These are phyloP conservation scores for Malus domestica DNA, from an alignment of 306 rosid genomes.

Conservation along the genomic window ASM211411v1 NC_041801.1:13615501-13616000, in stretches of 20 bases:
- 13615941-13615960: constrained; percentile 21
- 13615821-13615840: not conserved
- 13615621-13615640: constrained; percentile 60
- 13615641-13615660: constrained; percentile 49
- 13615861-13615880: constrained; percentile 55
- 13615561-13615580: constrained; percentile 13
- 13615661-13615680: constrained; percentile 38
- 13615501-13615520: constrained; percentile 38
- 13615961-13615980: constrained; percentile 30
- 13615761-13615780: not conserved
- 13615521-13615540: constrained; percentile 13
- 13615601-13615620: constrained; percentile 43
- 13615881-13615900: constrained; percentile 34
- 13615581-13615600: constrained; percentile 48
- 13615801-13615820: not conserved
- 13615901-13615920: constrained; percentile 36
- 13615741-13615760: not conserved
- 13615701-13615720: not conserved
- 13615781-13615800: not conserved
- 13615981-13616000: constrained; percentile 60
- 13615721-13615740: not conserved
- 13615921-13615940: constrained; percentile 40
- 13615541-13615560: constrained; percentile 11
- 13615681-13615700: not conserved
- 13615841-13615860: not conserved